Evolutionary conservation across 1,284 basidiomycete species (phyloP), one percentile per base, ranked within the genome.

Genomic region (Heterobasidion annosum): DNA sequence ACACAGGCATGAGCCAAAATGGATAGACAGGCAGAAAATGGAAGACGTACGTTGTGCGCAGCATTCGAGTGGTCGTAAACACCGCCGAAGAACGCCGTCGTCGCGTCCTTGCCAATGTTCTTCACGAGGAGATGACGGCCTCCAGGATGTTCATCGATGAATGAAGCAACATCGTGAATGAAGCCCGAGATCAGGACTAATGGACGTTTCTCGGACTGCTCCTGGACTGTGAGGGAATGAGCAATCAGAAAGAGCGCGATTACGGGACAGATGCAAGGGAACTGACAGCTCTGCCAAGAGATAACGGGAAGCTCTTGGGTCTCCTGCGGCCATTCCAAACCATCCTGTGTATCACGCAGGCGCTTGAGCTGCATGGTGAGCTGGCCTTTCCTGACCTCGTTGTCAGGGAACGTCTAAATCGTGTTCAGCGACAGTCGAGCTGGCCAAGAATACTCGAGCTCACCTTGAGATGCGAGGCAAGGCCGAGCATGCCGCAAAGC

Each of bases 61-160:
- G 91, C 92, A 65, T 95, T 94, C 25, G 90, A 93, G 67, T 96
- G 93, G 60, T 95, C 91, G 67, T 95, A 94, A 1, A 94, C 88
- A 63, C 93, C 93, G 56, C 93, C 93, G 65, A 93, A 94, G 79
- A 97, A 96, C 2, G 93, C 92, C 0, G 90, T 88, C 0, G 93
- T 93, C 2, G 89, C 93, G 64, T 96, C 93, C 64, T 79, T 82
- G 56, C 87, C 87, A 60, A 88, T 81, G 60, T 79, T 77, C 63
- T 82, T 80, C 61, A 77, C 77, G 62, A 90, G 73, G 18, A 87
- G 68, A 63, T 85, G 82, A 6, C 76, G 76, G n/a, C 87, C 87
- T 59, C 89, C 93, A 15, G 93, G 93, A 68, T 97, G 93, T 63
- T 95, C 89, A 53, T 94, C 88, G 56, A 90, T 79, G 71, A 96